Base-by-base conservation (phyloP, 1,284 basidiomycete species). In the Calocybe gambosa region DNA sequence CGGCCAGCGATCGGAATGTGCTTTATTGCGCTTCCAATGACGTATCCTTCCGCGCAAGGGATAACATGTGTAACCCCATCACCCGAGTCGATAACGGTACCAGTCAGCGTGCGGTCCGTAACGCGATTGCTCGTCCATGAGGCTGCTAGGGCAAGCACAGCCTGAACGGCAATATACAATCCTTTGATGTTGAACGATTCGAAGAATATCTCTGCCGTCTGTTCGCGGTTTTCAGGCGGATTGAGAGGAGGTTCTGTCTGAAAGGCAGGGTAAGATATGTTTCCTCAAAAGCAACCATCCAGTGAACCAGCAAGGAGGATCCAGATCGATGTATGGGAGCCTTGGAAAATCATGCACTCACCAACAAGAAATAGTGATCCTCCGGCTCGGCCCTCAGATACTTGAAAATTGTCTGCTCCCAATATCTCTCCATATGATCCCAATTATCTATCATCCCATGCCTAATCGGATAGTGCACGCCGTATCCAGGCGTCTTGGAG, bases 351-450 rank as follows among this genome's bases (percentile, higher is more conserved):
- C 39, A 18, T 40, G 4, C 13, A 76, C 89, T 63, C 58, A 97
- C 94, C 59, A 99, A 73, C 52, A 99, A 80, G 65, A 98, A 97
- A 68, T 98, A 92, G 68, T 99, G 96, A 68, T 99, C 96, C 69
- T 99, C 96, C 10, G 96, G 96, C 69, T 99, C 96, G 10, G 94
- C 94, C 50, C 95, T 80, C 51, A 99, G 77, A 71, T 99, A 99
- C 72, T 99, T 99, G 84, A 99, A 99, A 78, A 99, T 99, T 57
- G 89, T 93, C 74, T 99, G 95, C 68, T 98, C 94, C 96, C 95
- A 99, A 70, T 94, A 99, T 8, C 96, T 77, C 67, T 99, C 96
- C 96, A 99, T 99, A 60, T 96, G 84, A 69, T 99, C 96, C 96
- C 96, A 99, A 64, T 99, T 98, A 56, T 99, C 96, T 62, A 99